Base-by-base conservation (phyloP, 345 rosid genomes). In the Eutrema yunnanense region DNA sequence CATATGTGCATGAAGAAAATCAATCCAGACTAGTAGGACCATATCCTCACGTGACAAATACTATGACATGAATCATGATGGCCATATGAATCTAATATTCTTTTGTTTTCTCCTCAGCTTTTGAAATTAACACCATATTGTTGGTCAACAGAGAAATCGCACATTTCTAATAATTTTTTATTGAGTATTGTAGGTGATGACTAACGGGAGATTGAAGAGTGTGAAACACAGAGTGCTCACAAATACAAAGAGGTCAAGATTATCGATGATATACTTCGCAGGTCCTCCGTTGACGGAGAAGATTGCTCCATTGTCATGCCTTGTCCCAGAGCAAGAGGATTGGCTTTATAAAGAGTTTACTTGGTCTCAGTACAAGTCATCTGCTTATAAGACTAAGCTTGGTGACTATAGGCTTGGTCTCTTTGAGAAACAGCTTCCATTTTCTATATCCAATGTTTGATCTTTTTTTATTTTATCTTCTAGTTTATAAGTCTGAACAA, bases 231-330 rank as follows among this genome's bases (percentile, higher is more conserved):
- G 98, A 59, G 98, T 93, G 30, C 14, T 93, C 57, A 77, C 88
- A 7, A 85, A 73, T 40, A 79, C 79, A 33, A 75, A 8, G 62
- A 80, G 73, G 22, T 78, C 98, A 13, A 93, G 97, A 27, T 3
- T 90, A 16, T 90, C 98, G 2, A 93, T 89, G 98, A 85, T 93
- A 22, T 93, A 82, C 34, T 93, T 93, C 58, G 98, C 92, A 14
- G 97, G 88, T 8, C 97, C 98, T 49, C 84, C 97, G 3, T 54
- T 83, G 74, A 63, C 11, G 26, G 86, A 84, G 62, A 86, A 70
- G 82, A 87, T 93, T 61, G 79, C 82, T 14, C 86, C 98, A 53
- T 49, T 93, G 5, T 65, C 82, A 0, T 82, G 80, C 3, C 71
- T 93, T 10, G 11, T 85, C 62, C 83, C 73, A 61, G 73, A 80